phyloP scores from a whole-genome alignment of 148 eudicot genomes.

The Rhododendron henanense region DNA sequence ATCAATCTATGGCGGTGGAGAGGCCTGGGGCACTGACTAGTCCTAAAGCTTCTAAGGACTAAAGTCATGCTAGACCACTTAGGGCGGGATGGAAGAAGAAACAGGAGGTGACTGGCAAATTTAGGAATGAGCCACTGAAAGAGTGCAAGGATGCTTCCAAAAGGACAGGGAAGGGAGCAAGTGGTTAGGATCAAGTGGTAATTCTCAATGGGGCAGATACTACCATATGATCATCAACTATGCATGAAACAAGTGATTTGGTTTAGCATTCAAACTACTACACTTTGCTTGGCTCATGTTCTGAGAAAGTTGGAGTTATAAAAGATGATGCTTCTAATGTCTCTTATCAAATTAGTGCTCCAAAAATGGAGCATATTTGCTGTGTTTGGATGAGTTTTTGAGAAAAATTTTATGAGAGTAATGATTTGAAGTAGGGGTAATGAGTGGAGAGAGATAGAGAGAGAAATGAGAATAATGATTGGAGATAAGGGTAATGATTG shows the following conservation, averaged over 20 bases:
- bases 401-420: no score
- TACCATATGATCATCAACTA: not conserved
- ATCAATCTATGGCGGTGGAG: no score
- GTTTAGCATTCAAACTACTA: not conserved
- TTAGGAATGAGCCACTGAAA: not conserved
- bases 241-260: not conserved
- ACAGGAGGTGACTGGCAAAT: not conserved
- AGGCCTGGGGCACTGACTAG: no score
- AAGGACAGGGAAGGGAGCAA: not conserved
- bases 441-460: no score
- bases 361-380: not conserved
- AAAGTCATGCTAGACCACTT: not conserved
- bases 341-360: not conserved
- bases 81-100: not conserved
- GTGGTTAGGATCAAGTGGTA: not conserved
- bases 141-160: not conserved
- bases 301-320: not conserved
- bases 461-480: no score
- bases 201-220: not conserved
- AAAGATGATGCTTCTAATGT: not conserved
- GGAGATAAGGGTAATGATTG: no score
- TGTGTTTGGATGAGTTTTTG: no score
- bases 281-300: not conserved
- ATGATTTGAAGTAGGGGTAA: no score
- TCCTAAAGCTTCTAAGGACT: not conserved